phyloP scores from a whole-genome alignment of 2,329 filamentous ascomycete species.

The Diplocarpon mali region DNA sequence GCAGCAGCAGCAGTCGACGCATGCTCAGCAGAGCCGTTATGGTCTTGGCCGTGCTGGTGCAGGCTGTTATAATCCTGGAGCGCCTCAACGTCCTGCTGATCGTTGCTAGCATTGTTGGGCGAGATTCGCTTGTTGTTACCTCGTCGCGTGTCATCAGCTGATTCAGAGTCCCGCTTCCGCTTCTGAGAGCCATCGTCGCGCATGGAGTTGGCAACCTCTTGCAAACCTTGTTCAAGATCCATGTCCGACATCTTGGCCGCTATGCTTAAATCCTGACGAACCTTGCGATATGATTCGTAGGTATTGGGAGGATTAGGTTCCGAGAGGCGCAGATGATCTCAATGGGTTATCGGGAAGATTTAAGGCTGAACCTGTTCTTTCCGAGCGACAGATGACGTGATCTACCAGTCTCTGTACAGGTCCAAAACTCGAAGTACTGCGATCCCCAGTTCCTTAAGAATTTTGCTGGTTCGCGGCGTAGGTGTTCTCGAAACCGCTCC shows the following conservation, averaged over 20 bases:
- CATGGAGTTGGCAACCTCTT: conserved; percentile 29
- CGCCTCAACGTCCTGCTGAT: conserved; percentile 26
- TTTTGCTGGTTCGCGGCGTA: conserved; percentile 18
- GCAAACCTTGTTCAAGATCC: conserved; percentile 28
- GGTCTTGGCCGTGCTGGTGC: conserved; percentile 35
- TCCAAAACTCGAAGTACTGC: conserved; percentile 20
- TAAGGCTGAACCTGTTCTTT: conserved; percentile 23
- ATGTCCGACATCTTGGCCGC: conserved; percentile 25
- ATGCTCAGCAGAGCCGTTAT: conserved; percentile 41
- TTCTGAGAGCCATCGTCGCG: conserved; percentile 26
- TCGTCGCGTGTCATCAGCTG: conserved; percentile 27
- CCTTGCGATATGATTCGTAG: conserved; percentile 24
- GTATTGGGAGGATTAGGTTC: conserved; percentile 9
- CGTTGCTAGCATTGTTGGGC: conserved; percentile 21
- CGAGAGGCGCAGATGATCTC: conserved; percentile 26
- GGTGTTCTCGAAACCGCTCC: conserved; percentile 24
- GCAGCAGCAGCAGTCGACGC: conserved; percentile 49
- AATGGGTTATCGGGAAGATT: conserved; percentile 24
- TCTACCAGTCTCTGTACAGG: conserved; percentile 26
- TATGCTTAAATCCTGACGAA: conserved; percentile 13
- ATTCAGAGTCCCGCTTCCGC: conserved; percentile 28
- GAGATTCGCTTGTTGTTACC: conserved; percentile 27
- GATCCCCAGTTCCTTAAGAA: conserved; percentile 14
- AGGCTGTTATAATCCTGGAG: conserved; percentile 31
- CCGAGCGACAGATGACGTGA: conserved; percentile 25